These are phyloP conservation scores for Cinchona pubescens DNA, from an alignment of 257 asterid species.

Conservation along the genomic window DNA sequence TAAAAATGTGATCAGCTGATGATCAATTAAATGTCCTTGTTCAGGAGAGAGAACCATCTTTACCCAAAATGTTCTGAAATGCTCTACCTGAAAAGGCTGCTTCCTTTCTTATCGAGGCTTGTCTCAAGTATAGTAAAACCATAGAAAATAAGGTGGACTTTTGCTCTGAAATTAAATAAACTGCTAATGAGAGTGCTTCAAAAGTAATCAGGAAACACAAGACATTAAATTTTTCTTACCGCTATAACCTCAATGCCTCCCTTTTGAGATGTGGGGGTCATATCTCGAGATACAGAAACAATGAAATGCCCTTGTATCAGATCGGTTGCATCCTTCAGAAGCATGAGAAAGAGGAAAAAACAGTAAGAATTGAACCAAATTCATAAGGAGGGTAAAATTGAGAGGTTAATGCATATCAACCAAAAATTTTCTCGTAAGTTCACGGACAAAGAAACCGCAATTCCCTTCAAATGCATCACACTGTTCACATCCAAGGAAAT, in stretches of 20 bases:
- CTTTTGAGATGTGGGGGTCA: constrained; percentile 50
- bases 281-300: constrained; percentile 71
- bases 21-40: neutral
- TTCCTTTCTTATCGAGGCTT: neutral
- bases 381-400: neutral
- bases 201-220: constrained; percentile 1
- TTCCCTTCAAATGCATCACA: neutral
- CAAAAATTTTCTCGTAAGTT: neutral
- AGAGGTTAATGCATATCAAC: neutral
- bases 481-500: neutral
- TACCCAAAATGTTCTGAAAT: neutral
- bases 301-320: constrained; percentile 70
- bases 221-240: constrained; percentile 45
- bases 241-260: constrained; percentile 61
- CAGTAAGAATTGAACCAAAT: neutral
- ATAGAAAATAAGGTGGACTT: neutral
- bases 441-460: neutral
- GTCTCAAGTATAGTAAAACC: neutral
- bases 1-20: neutral
- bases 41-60: neutral
- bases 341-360: constrained; percentile 13
- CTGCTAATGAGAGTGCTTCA: neutral
- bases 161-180: neutral
- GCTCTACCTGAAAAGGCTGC: neutral
- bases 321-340: constrained; percentile 77